Evolutionary conservation across 75 land plant species (phyloP), one percentile per base, ranked within the genome.

Genomic region (Ceratopteris richardii): DNA sequence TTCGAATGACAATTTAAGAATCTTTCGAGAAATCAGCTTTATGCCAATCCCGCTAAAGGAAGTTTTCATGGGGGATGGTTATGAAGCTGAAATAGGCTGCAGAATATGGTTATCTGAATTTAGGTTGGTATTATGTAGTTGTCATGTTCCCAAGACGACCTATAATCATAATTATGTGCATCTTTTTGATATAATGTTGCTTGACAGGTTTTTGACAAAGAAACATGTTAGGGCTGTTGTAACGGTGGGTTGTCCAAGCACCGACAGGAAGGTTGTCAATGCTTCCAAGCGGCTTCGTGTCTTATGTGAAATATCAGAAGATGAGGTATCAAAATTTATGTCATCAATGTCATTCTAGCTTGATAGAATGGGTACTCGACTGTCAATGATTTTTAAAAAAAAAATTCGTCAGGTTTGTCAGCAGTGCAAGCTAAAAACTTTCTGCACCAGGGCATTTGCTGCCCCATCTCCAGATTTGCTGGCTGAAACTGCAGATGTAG

Each of bases 381-480:
- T n/a, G n/a, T n/a, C n/a, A n/a, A n/a, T n/a, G n/a, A n/a, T n/a
- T n/a, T n/a, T n/a, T n/a, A n/a, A n/a, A n/a, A n/a, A n/a, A n/a
- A n/a, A n/a, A n/a, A n/a, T n/a, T n/a, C n/a, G n/a, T n/a, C 78
- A 94, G 98, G 91, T 94, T 22, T 94, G 98, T 60, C 79, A 89
- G 62, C 64, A 87, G 41, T 94, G 98, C 74, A 84, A 74, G 60
- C 29, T 90, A 55, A 74, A 88, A 33, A 81, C 31, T 47, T 58
- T 77, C 29, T 94, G 98, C 66, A 60, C 60, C 7, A 71, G 72
- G 55, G 96, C 88, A n/a, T 81, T 80, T 63, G 51, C 73, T 17
- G 56, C 69, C 9, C 74, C 83, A 37, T 57, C 62, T 44, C 71
- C 79, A 63, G 83, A 82, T 62, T 86, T 82, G 42, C 75, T 67